Percentiles rank a stretch among this genome's conserved stretches.
These are phyloP conservation scores for Skeletonema grethae DNA, from an alignment of 108 stramenopile genomes.

Conservation along the genomic window DNA sequence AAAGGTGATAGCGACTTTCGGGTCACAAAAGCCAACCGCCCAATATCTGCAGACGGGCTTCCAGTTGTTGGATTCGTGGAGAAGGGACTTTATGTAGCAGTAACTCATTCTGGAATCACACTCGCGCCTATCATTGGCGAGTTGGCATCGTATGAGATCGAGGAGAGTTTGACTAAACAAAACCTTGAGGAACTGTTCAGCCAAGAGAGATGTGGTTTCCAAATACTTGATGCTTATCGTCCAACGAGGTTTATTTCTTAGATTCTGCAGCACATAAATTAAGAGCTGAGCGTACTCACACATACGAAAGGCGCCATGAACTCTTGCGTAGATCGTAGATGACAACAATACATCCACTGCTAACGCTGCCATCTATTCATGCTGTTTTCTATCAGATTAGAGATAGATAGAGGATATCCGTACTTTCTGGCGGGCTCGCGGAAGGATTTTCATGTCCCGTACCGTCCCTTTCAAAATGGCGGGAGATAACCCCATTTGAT, in stretches of 20 bases:
- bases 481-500: no score
- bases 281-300: no score
- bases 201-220: background rate
- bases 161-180: background rate
- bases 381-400: no score
- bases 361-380: no score
- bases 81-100: slow-evolving; percentile 51
- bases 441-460: no score
- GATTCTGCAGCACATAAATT: background rate
- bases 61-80: slow-evolving; percentile 57
- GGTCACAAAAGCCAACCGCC: slow-evolving; percentile 54
- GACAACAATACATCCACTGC: no score
- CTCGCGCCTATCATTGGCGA: slow-evolving; percentile 59
- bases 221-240: slow-evolving; percentile 8
- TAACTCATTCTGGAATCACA: slow-evolving; percentile 71
- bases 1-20: slow-evolving; percentile 1
- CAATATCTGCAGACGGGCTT: slow-evolving; percentile 71
- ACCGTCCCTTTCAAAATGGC: no score
- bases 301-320: no score
- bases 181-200: background rate
- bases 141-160: slow-evolving; percentile 56
- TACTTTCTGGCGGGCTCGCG: no score
- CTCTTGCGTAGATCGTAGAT: no score
- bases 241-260: background rate
- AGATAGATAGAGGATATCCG: no score